Evolutionary conservation across 2,329 filamentous ascomycete species (phyloP).

Genomic region (Penicillium vulpinum): DNA sequence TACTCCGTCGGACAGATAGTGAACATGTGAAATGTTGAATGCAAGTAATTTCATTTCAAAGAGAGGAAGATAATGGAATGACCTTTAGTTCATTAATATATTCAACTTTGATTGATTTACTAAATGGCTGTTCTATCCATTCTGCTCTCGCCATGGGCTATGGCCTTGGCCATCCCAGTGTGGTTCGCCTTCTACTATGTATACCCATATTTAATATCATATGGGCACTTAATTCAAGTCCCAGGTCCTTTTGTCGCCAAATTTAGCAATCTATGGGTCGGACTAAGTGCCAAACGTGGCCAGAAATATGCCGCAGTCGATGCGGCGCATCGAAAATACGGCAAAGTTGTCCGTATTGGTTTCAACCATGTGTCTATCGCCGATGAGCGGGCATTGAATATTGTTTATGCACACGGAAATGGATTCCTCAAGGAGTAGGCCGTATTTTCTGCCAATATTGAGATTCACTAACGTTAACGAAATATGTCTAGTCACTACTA

Average conservation of each 20-base stretch:
- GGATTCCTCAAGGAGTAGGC: constrained; percentile 33
- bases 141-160: constrained; percentile 13
- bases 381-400: constrained; percentile 18
- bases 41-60: not conserved
- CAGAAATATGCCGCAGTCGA: constrained; percentile 40
- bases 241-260: constrained; percentile 22
- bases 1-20: constrained; percentile 5
- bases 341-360: constrained; percentile 23
- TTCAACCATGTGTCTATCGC: constrained; percentile 28
- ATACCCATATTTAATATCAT: constrained; percentile 20
- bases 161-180: constrained; percentile 5
- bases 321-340: constrained; percentile 38
- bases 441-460: rapidly evolving
- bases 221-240: constrained; percentile 7
- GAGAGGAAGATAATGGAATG: not conserved
- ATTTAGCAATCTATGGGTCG: constrained; percentile 26
- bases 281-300: constrained; percentile 16
- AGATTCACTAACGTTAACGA: not conserved
- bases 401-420: constrained; percentile 34
- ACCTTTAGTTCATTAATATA: not conserved
- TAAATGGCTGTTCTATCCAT: constrained; percentile 15
- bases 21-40: not conserved
- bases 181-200: constrained; percentile 18
- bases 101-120: not conserved
- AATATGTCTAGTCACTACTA: constrained; percentile 23